These are phyloP conservation scores for Vaccinium myrtillus DNA, from an alignment of 148 eudicot genomes.

Conservation along the genomic window DNA sequence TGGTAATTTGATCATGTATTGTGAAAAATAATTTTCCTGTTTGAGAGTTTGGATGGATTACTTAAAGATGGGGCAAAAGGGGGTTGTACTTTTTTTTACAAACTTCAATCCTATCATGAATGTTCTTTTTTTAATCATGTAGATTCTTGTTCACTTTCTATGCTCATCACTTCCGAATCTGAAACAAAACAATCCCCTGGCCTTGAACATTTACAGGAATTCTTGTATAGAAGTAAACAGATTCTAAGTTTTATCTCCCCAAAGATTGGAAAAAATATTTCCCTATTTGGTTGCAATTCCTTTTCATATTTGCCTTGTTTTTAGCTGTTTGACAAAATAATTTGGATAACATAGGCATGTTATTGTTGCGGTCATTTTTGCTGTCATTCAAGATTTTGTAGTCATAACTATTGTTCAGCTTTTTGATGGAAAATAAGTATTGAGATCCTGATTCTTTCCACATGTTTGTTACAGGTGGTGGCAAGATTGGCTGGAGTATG, in stretches of 20 bases:
- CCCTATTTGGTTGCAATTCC: background rate
- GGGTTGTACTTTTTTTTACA: background rate
- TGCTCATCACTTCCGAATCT: conserved; percentile 6
- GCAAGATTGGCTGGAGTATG: conserved; percentile 88
- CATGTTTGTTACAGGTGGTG: conserved; percentile 68
- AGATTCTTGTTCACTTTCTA: background rate
- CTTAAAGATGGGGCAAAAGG: background rate
- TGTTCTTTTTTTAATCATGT: background rate
- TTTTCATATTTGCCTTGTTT: background rate
- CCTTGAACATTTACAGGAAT: background rate
- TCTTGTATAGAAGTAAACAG: conserved; percentile 11
- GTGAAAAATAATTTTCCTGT: background rate
- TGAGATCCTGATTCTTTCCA: background rate
- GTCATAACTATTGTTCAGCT: background rate
- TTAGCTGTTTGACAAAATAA: background rate
- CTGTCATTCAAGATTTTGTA: background rate
- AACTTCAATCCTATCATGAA: background rate
- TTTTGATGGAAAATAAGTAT: background rate
- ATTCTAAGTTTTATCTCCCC: background rate
- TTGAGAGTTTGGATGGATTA: background rate
- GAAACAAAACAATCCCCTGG: background rate
- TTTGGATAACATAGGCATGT: background rate
- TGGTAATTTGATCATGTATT: background rate
- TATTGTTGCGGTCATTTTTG: background rate
- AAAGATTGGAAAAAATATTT: background rate